These are phyloP conservation scores for Guyanaporus albipodus DNA, from an alignment of 768 basidiomycete species.

Conservation along the genomic window DNA sequence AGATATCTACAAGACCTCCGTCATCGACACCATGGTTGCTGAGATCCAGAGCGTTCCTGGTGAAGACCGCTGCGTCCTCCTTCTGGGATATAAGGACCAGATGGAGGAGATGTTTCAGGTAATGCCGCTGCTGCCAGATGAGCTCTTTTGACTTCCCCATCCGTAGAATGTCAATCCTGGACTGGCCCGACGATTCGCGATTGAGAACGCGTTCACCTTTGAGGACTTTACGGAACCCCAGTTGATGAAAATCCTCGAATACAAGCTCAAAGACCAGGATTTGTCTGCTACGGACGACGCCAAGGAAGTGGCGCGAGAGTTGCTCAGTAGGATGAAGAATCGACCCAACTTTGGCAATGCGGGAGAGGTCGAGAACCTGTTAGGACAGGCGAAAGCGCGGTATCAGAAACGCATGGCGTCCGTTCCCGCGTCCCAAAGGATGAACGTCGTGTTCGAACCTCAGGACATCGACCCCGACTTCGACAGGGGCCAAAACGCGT, in stretches of 20 bases:
- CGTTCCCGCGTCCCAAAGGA: constrained; percentile 21
- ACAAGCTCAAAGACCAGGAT: constrained; percentile 56
- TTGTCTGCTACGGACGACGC: constrained; percentile 54
- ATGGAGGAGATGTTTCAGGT: constrained; percentile 78
- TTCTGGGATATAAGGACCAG: constrained; percentile 62
- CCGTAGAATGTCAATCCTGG: constrained; percentile 69
- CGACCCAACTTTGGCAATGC: constrained; percentile 66
- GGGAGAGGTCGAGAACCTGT: constrained; percentile 61
- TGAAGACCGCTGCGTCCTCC: constrained; percentile 65
- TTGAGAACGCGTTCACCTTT: constrained; percentile 66
- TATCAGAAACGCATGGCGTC: constrained; percentile 40
- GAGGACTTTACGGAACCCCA: constrained; percentile 59
- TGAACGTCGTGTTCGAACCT: constrained; percentile 37
- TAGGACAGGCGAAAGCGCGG: constrained; percentile 49
- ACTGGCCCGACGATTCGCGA: constrained; percentile 59
- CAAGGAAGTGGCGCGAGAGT: constrained; percentile 53
- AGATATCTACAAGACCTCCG: constrained; percentile 61
- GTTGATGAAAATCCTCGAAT: constrained; percentile 48
- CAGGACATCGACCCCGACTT: constrained; percentile 64
- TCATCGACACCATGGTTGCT: constrained; percentile 72
- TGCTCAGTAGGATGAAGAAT: constrained; percentile 33
- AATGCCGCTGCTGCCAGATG: not conserved
- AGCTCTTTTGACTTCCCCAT: not conserved
- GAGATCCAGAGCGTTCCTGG: constrained; percentile 69
- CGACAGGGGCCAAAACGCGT: constrained; percentile 46